Evolutionary conservation across 1,139 yeast species (phyloP).

Genomic region (Candida mesenterica): DNA sequence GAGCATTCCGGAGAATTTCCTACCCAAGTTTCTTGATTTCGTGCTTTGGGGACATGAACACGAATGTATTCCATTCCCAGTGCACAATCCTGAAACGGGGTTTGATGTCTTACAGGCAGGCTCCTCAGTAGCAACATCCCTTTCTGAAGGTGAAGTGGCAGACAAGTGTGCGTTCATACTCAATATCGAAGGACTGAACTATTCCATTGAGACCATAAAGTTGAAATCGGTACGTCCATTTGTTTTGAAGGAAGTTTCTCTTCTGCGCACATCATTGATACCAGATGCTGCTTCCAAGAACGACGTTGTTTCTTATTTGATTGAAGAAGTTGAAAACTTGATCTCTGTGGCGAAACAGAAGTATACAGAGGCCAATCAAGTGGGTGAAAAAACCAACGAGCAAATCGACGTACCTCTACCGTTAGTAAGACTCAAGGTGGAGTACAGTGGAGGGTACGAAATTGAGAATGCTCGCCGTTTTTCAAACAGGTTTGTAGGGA

Average conservation of each 20-base stretch:
- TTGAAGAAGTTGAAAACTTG: constrained; percentile 62
- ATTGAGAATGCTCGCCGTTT: constrained; percentile 89
- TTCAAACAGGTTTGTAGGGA: constrained; percentile 86
- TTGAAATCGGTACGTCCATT: constrained; percentile 82
- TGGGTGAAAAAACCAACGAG: constrained; percentile 5
- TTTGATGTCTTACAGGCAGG: constrained; percentile 91
- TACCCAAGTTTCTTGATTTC: constrained; percentile 79
- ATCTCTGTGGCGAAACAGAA: constrained; percentile 57
- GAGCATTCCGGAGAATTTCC: constrained; percentile 76
- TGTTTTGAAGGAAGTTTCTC: constrained; percentile 61
- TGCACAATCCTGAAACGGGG: constrained; percentile 60
- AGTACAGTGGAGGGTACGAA: constrained; percentile 86
- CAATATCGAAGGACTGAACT: constrained; percentile 58
- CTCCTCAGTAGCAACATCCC: constrained; percentile 88
- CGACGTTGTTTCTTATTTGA: constrained; percentile 61
- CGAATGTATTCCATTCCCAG: constrained; percentile 80
- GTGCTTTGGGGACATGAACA: constrained; percentile 98
- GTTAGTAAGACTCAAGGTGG: constrained; percentile 76
- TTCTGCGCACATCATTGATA: constrained; percentile 49
- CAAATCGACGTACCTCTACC: constrained; percentile 47
- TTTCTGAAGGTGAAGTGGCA: constrained; percentile 80
- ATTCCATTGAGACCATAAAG: constrained; percentile 61
- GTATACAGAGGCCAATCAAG: constrained; percentile 43
- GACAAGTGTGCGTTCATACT: constrained; percentile 74
- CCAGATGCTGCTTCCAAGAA: constrained; percentile 65